phyloP scores from a whole-genome alignment of 139 green algal species.

The Coelastrella sp. region DNA sequence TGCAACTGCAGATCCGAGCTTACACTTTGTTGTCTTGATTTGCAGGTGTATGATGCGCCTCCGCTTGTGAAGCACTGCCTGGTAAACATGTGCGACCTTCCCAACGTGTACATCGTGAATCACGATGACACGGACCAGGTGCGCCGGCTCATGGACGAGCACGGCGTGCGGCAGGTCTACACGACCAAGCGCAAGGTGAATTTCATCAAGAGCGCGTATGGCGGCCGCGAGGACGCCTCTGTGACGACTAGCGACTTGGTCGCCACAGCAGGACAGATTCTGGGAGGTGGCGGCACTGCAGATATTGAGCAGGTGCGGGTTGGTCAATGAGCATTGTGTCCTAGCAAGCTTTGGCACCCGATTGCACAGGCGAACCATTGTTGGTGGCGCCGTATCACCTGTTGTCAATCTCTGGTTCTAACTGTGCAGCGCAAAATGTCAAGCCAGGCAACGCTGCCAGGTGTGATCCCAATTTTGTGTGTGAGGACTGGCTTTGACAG shows the following conservation, averaged over 20 bases:
- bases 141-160: constrained; percentile 10
- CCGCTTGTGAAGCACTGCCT: constrained; percentile 80
- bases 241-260: neutral
- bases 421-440: too few species aligned
- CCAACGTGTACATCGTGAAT: neutral
- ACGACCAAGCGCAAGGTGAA: neutral
- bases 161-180: constrained; percentile 6
- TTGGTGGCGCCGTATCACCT: too few species aligned
- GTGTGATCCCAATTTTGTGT: too few species aligned
- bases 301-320: constrained; percentile 37
- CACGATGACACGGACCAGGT: constrained; percentile 6
- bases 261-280: neutral
- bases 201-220: neutral
- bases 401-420: too few species aligned
- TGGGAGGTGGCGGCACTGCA: neutral
- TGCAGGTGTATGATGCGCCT: constrained; percentile 79
- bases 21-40: neutral
- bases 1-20: too few species aligned
- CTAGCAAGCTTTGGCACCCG: too few species aligned
- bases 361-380: too few species aligned
- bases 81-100: constrained; percentile 28
- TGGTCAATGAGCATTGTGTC: too few species aligned
- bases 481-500: too few species aligned
- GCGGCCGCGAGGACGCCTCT: neutral
- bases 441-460: too few species aligned